A percentile compares a stretch with the other conserved stretches of the same genome.
Conservation (phyloP, 345 rosid genomes). For the Salix exigua region DNA sequence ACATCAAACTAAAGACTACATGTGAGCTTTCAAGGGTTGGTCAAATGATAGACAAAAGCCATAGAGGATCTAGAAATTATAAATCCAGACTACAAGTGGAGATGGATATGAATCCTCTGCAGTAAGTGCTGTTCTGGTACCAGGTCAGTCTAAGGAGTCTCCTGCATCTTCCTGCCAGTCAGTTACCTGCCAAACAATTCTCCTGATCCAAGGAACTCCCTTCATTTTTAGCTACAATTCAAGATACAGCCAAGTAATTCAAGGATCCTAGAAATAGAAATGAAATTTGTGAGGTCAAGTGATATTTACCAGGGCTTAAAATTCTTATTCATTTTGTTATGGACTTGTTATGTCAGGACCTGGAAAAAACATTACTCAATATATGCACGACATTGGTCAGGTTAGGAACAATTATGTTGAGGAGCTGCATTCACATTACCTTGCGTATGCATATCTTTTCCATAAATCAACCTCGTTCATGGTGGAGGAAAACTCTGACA, state of each 20-base stretch:
- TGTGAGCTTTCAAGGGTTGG: background rate
- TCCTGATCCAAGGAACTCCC: slow-evolving; percentile 26
- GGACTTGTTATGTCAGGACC: slow-evolving; percentile 55
- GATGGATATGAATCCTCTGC: slow-evolving; percentile 10
- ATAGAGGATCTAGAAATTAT: background rate
- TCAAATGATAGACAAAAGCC: background rate
- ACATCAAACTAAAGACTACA: background rate
- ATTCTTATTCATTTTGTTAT: slow-evolving; percentile 59
- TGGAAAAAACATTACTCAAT: slow-evolving; percentile 26
- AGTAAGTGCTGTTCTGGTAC: slow-evolving; percentile 23
- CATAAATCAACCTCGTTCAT: slow-evolving; percentile 37
- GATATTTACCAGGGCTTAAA: slow-evolving; percentile 58
- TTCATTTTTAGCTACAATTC: slow-evolving; percentile 43
- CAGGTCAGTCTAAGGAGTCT: slow-evolving; percentile 22
- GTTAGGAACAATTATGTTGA: background rate
- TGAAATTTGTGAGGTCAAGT: background rate
- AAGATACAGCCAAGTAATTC: slow-evolving; percentile 1
- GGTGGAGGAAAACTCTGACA: slow-evolving; percentile 51
- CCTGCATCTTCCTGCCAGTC: slow-evolving; percentile 19
- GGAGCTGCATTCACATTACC: slow-evolving; percentile 24
- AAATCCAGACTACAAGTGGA: background rate
- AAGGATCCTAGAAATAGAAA: background rate
- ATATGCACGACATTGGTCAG: background rate
- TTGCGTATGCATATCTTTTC: slow-evolving; percentile 34
- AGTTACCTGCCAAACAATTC: slow-evolving; percentile 21